Base-by-base conservation (phyloP, 352 stramenopile species). In the Hyaloperonospora brassicae region DNA sequence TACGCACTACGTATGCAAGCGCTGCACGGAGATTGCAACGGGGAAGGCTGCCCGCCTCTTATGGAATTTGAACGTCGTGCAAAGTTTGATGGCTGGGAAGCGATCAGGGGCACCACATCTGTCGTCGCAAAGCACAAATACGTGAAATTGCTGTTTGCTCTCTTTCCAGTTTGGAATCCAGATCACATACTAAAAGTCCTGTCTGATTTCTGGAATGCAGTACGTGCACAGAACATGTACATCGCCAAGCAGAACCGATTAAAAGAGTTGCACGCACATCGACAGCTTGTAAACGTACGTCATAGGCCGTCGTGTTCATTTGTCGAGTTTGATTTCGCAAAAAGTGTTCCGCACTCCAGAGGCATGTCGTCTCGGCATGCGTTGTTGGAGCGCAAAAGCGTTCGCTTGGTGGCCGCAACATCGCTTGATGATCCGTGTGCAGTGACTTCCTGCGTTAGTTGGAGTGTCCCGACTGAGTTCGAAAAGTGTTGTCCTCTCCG, bases 1-100 rank as follows among this genome's bases (percentile, higher is more conserved):
- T 89, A 85, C 49, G 78, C 75, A 10, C 57, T 94, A 17, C 79
- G 79, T 11, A 90, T 90, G 81, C 84, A 94, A 36, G 72, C 70
- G 39, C 50, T 84, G 1, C 58, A 85, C 41, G 84, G 84, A 21
- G 81, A 94, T 53, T 91, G 76, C 31, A 72, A 87, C 42, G 14
- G 68, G 1, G 64, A 73, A 24, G 52, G 65, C 25, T 70, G 77
- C 11, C 78, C 82, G 9, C 65, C 83, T 25, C 55, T 93, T 13
- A 54, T 93, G 17, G 78, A 85, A 23, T 76, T 87, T 23, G 83
- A 90, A 41, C 66, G 69, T 1, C 76, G 80, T 27, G 78, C 79
- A 12, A 89, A 87, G 46, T 89, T 92, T 53, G 68, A 89, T 27
- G 78, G 74, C 2, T 94, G 81, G 81, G 70, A 81, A 25, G 61